Evolutionary conservation across 495 filamentous ascomycete genomes (phyloP).

Genomic region (Xylona heveae): DNA sequence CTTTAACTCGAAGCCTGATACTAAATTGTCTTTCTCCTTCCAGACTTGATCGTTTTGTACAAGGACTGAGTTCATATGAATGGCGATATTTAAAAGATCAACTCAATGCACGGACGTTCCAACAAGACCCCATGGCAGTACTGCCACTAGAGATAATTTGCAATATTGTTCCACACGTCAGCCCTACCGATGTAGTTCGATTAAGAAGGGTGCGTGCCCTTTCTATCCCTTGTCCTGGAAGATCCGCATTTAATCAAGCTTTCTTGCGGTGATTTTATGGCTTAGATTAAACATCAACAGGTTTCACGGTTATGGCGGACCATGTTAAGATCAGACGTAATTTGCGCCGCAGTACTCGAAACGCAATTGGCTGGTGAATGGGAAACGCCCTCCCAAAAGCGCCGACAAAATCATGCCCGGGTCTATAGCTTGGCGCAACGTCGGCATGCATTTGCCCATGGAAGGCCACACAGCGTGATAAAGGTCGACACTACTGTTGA

Average conservation of each 20-base stretch:
- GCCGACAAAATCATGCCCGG: background rate
- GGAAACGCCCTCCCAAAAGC: background rate
- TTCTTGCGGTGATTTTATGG: background rate
- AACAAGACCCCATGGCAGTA: background rate
- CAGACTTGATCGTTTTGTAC: slow-evolving; percentile 3
- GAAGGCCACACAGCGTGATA: background rate
- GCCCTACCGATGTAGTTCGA: background rate
- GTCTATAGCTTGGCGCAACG: background rate
- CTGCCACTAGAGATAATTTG: slow-evolving; percentile 2
- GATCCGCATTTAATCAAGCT: background rate
- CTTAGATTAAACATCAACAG: no score
- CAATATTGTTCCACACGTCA: background rate
- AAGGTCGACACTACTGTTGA: background rate
- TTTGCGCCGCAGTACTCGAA: no score
- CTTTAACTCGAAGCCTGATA: no score
- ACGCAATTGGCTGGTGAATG: no score
- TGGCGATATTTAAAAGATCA: slow-evolving; percentile 3
- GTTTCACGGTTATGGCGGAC: no score
- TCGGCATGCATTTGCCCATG: background rate
- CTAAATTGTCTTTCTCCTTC: no score
- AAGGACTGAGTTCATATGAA: slow-evolving; percentile 3
- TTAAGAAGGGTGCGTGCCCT: background rate
- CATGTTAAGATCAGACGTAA: no score
- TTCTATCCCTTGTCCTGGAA: background rate
- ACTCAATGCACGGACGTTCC: slow-evolving; percentile 1